Base-by-base conservation (phyloP, 2,329 filamentous ascomycete genomes). In the Xylariaceae sp. region DNA sequence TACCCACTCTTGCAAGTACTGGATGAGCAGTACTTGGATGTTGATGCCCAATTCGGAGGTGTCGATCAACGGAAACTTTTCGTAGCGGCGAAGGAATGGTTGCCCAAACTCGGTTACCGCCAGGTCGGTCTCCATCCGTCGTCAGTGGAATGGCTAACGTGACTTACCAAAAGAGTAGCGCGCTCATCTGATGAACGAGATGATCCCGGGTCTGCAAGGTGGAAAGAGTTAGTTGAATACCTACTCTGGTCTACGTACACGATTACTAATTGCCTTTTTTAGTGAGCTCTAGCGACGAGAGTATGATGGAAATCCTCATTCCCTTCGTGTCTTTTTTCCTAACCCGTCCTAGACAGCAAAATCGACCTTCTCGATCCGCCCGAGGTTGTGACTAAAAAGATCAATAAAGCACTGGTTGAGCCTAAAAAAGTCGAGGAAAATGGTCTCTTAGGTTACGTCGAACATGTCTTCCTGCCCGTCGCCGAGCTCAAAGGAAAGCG, bases 31-130 rank as follows among this genome's bases (percentile, higher is more conserved):
- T 83, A 96, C 73, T 74, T 98, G 3, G 83, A 83, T 46, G 88
- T 91, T 4, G 92, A 98, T 65, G 85, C 80, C 2, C 89, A 98
- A 62, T 91, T 96, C 51, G 91, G 91, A 45, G 88, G 85, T 53
- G 70, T 86, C 41, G 92, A 96, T 60, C 91, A 95, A 70, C 74
- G 90, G 48, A 96, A 95, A 70, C 83, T 95, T 51, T 95, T 95
- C 64, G 84, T 83, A 1, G 80, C 90, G 3, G 90, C 92, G 4
- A 86, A 85, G 54, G 92, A 96, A 55, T 85, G 85, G 69, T 71
- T 96, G 22, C 89, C 90, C 11, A 88, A 85, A 67, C 71, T 98
- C 38, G 90, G 89, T 40, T 96, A 95, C 75, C 81, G 80, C 56
- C 81, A 56, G 51, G 49, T 55, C 19, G 48, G 50, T 51, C 29